These are phyloP conservation scores for Pleurotus djamor DNA, from an alignment of 768 basidiomycete genomes.

Conservation along the genomic window DNA sequence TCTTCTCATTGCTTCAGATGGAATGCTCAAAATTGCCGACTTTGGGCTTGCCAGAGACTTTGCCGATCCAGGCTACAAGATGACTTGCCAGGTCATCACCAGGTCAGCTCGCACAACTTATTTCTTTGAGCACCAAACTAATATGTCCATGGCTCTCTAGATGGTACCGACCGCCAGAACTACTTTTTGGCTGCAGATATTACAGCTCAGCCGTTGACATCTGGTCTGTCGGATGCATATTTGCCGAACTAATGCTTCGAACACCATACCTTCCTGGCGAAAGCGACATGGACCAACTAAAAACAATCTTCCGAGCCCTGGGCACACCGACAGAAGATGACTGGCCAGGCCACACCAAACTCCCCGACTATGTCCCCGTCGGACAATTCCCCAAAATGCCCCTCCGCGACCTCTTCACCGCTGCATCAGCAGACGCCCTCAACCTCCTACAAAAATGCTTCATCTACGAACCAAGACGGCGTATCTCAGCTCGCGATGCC, in stretches of 20 bases:
- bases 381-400: constrained; percentile 84
- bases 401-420: constrained; percentile 86
- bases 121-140: background rate
- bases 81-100: constrained; percentile 99
- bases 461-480: constrained; percentile 80
- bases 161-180: constrained; percentile 98
- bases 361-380: constrained; percentile 87
- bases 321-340: constrained; percentile 97
- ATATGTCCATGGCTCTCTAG: constrained; percentile 33
- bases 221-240: constrained; percentile 98
- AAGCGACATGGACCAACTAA: constrained; percentile 95
- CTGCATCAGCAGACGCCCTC: constrained; percentile 82
- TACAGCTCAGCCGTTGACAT: constrained; percentile 93
- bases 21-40: constrained; percentile 95
- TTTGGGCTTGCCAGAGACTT: constrained; percentile 98
- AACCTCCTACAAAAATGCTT: constrained; percentile 81
- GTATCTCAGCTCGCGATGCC: constrained; percentile 79
- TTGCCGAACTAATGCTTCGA: constrained; percentile 95
- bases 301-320: constrained; percentile 90
- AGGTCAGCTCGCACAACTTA: constrained; percentile 49
- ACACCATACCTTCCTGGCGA: constrained; percentile 96
- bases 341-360: constrained; percentile 92
- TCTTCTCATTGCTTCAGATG: constrained; percentile 87
- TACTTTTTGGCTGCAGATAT: constrained; percentile 87
- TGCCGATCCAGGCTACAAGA: constrained; percentile 91